phyloP scores from a whole-genome alignment of 1,284 basidiomycete species.

The Ganoderma multipileum region DNA sequence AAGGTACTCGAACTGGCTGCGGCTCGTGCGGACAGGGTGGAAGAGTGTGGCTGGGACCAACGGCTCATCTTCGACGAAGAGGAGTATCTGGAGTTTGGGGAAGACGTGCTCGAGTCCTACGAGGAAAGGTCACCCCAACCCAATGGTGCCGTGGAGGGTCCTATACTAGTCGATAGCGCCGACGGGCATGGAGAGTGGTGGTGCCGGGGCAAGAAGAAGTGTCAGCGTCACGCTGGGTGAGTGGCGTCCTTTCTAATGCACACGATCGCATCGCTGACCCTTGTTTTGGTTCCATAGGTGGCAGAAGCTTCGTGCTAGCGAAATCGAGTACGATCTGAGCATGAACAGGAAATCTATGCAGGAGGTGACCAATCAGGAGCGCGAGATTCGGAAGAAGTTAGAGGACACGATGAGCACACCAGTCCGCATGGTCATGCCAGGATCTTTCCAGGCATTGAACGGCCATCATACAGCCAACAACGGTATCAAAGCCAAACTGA shows the following conservation, averaged over 20 bases:
- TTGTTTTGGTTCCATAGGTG: constrained; percentile 54
- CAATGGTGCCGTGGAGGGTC: constrained; percentile 42
- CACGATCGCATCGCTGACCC: not conserved
- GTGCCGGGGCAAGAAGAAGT: constrained; percentile 76
- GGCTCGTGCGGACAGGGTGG: constrained; percentile 61
- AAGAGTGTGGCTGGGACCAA: constrained; percentile 85
- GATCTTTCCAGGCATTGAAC: constrained; percentile 49
- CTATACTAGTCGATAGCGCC: constrained; percentile 50
- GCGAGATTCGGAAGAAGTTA: constrained; percentile 74
- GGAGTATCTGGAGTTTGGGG: constrained; percentile 72
- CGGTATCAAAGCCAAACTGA: constrained; percentile 46
- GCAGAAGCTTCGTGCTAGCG: constrained; percentile 77
- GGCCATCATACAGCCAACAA: constrained; percentile 40
- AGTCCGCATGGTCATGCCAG: constrained; percentile 36
- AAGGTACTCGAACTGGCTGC: constrained; percentile 68
- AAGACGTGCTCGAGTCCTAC: constrained; percentile 70
- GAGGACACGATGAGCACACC: constrained; percentile 71
- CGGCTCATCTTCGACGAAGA: constrained; percentile 81
- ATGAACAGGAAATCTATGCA: constrained; percentile 66
- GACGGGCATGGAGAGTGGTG: constrained; percentile 66
- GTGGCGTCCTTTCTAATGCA: not conserved
- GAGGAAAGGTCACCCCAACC: constrained; percentile 48
- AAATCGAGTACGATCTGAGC: constrained; percentile 75
- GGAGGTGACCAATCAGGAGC: constrained; percentile 72
- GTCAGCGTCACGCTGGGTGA: constrained; percentile 80